Percentiles rank a stretch among this genome's conserved stretches.
phyloP scores from a whole-genome alignment of 768 basidiomycete genomes.

The Russula dissimulans region DNA sequence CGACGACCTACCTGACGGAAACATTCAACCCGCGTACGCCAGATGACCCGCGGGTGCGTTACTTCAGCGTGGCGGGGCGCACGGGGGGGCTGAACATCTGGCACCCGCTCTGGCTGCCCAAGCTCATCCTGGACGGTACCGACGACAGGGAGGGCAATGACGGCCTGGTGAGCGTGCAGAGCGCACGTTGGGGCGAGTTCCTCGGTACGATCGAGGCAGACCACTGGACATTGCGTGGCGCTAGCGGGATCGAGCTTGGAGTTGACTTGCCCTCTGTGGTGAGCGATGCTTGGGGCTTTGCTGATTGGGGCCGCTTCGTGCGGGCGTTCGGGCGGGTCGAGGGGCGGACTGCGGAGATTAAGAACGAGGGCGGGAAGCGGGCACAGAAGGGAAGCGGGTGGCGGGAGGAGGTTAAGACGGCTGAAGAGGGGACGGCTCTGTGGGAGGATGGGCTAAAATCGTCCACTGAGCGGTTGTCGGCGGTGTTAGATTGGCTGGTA shows the following conservation, averaged over 20 bases:
- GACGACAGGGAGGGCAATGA: conserved; percentile 81
- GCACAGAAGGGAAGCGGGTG: not conserved
- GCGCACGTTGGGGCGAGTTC: conserved; percentile 94
- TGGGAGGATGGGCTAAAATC: conserved; percentile 50
- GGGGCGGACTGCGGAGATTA: conserved; percentile 21
- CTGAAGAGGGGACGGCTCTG: conserved; percentile 9
- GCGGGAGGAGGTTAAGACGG: not conserved
- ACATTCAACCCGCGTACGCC: conserved; percentile 80
- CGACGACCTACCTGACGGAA: conserved; percentile 68
- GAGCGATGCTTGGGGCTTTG: conserved; percentile 38
- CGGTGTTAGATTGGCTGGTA: conserved; percentile 71
- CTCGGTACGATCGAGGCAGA: conserved; percentile 86
- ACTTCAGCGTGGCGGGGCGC: conserved; percentile 87
- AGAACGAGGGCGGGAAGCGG: not conserved
- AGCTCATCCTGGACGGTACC: conserved; percentile 83
- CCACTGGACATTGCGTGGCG: conserved; percentile 94
- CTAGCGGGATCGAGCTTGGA: conserved; percentile 63
- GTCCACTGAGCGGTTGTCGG: conserved; percentile 64
- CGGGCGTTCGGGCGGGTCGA: conserved; percentile 33
- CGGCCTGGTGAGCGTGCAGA: conserved; percentile 84
- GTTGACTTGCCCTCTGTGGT: conserved; percentile 45
- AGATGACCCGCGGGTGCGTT: conserved; percentile 72
- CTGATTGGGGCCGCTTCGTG: conserved; percentile 56
- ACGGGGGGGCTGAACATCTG: conserved; percentile 55
- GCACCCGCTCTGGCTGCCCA: conserved; percentile 97